Base-by-base conservation (phyloP, 495 filamentous ascomycete genomes). In the Podospora comata region DNA sequence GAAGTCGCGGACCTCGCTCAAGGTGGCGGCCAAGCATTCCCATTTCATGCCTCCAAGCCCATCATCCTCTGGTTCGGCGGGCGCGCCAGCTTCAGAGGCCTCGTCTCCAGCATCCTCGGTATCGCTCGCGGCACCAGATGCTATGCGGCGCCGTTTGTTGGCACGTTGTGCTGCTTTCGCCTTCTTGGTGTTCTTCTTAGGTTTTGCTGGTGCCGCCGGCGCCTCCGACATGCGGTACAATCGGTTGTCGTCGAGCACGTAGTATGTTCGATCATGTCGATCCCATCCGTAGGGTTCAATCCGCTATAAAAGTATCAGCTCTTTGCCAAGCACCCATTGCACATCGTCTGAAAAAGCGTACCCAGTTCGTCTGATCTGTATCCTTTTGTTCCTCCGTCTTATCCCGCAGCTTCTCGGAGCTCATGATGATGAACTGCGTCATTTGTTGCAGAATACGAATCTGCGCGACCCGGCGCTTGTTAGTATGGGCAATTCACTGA, bases 221-320 rank as follows among this genome's bases (percentile, higher is more conserved):
- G 89, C 85, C 62, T 94, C 91, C 58, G 91, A 92, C 65, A 88
- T 87, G 64, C 92, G 90, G 78, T 98, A 99, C 30, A 98, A 82
- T 60, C 94, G 87, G 70, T 97, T 95, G 80, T 99, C 95, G 69
- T 99, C 94, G 6, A 99, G 85, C 15, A 97, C 89, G 72, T 91
- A 95, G 77, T 97, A 96, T 20, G 85, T 88, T 26, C 92, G 90
- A 69, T 92, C 92, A 58, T 97, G 81, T 20, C 84, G 81, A 78
- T 99, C 95, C 84, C 90, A 97, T 11, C 95, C 95, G 68, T 92
- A 86, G 23, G 94, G 91, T 71, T 98, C 94, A 66, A 99, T 92
- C 72, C 95, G 90, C 94, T 97, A 67, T 26, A 62, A n/a, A 72
- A 80, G 75, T 32, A 53, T 72, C 56, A 69, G 71, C 62, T 53